Base-by-base conservation (phyloP, 495 filamentous ascomycete species). In the Cryomyces minteri region DNA sequence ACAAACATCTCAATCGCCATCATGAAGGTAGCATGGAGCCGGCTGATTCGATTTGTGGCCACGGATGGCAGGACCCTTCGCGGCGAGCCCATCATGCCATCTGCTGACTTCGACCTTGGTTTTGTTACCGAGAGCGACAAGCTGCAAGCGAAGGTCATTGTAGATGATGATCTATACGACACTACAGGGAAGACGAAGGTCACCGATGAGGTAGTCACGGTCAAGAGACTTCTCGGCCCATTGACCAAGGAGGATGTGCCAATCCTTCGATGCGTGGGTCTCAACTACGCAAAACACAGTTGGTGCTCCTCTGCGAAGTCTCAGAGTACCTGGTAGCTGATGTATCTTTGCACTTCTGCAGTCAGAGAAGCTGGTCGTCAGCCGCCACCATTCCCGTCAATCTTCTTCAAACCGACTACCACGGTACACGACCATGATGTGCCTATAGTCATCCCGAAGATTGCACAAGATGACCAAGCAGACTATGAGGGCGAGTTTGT, bases 401-500 rank as follows among this genome's bases (percentile, higher is more conserved):
- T 71, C 11, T 73, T 72, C 56, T 64, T 68, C 53, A 74, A 74
- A 47, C 62, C 70, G 6, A 48, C 48, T 40, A 68, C 70, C 2
- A 60, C 60, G 32, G 48, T 72, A 5, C 45, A 54, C 29, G 68
- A 67, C 48, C 68, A 69, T 41, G 54, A 56, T 6, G 52, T 47
- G 5, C 49, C 63, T 10, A 62, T 71, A 0, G 45, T 56, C 4
- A 67, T 74, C 47, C 70, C 70, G 0, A 62, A 62, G 39, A 64
- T 73, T 30, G 64, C 60, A 0, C 70, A 73, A 51, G 58, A 71
- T 43, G 55, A 62, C 8, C 65, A 68, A 46, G 64, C 62, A 4
- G 70, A 73, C 43, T 73, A 73, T 49, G 70, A 73, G 49, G 68
- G 70, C 43, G 70, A 74, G 48, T 56, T 74, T 25, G 65, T 67